Evolutionary conservation across 1,284 basidiomycete genomes (phyloP).

Genomic region (Ceratobasidium sp.): DNA sequence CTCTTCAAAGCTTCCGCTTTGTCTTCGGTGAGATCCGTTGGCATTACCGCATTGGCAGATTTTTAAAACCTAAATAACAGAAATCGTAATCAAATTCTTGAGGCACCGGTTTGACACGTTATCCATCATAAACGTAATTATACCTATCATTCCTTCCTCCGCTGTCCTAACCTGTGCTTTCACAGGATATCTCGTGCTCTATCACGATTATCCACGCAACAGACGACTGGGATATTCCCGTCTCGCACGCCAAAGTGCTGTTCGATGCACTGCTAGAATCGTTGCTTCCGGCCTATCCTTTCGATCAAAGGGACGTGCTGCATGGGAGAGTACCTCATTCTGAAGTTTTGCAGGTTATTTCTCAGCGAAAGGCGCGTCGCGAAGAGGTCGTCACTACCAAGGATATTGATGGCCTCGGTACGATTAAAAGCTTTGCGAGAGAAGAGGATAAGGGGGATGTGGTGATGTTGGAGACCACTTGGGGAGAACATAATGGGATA

Average conservation of each 20-base stretch:
- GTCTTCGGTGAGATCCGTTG: constrained; percentile 68
- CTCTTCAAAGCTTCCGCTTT: constrained; percentile 73
- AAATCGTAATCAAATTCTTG: constrained; percentile 66
- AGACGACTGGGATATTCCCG: constrained; percentile 84
- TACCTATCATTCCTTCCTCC: not conserved
- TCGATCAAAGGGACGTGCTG: constrained; percentile 48
- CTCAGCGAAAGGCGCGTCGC: constrained; percentile 56
- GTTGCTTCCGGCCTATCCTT: constrained; percentile 63
- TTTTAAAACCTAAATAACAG: constrained; percentile 53
- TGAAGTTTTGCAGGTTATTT: constrained; percentile 51
- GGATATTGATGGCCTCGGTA: constrained; percentile 67
- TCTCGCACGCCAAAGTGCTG: constrained; percentile 76
- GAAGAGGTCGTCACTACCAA: constrained; percentile 61
- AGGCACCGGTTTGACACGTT: constrained; percentile 74
- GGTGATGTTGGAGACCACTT: constrained; percentile 68
- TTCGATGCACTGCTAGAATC: constrained; percentile 76
- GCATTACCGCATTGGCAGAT: not conserved
- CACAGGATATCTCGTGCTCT: constrained; percentile 68
- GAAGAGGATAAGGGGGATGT: constrained; percentile 59
- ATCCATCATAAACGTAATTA: constrained; percentile 64
- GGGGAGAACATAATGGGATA: constrained; percentile 73
- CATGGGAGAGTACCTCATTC: not conserved
- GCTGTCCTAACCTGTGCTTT: constrained; percentile 15
- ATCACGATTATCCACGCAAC: constrained; percentile 83
- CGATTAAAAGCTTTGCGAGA: constrained; percentile 63